Percentiles rank a stretch among this genome's conserved stretches.
Evolutionary conservation across 139 green algal genomes (phyloP).

Genomic region (Auxenochlorella protothecoides): DNA sequence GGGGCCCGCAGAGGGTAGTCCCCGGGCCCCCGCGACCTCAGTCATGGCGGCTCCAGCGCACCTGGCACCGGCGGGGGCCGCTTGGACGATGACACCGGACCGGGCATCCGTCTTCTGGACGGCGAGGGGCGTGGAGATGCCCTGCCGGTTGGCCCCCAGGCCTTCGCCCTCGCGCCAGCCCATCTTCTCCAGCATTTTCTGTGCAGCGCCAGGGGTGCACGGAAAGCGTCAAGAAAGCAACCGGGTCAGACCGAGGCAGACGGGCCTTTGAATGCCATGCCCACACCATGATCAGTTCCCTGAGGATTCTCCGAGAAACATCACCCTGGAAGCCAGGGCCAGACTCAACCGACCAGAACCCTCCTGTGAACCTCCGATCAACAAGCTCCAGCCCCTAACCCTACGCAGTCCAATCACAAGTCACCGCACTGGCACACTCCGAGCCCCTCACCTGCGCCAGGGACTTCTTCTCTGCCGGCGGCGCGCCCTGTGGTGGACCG

Average conservation of each 20-base stretch:
- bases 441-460: too few relatives aligned
- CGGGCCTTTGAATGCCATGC: too few relatives aligned
- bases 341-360: background rate
- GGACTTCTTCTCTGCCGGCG: too few relatives aligned
- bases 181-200: constrained; percentile 94
- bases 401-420: too few relatives aligned
- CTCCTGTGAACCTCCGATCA: background rate
- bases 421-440: too few relatives aligned
- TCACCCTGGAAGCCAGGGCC: constrained; percentile 26
- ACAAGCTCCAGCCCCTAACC: background rate
- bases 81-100: constrained; percentile 66
- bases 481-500: too few relatives aligned
- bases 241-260: too few relatives aligned
- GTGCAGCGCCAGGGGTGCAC: constrained; percentile 16
- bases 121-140: constrained; percentile 74
- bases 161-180: constrained; percentile 85
- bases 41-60: background rate
- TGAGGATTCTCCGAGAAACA: constrained; percentile 17
- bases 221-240: too few relatives aligned
- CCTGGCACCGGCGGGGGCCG: constrained; percentile 1
- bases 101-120: constrained; percentile 45
- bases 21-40: background rate
- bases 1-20: background rate
- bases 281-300: too few relatives aligned
- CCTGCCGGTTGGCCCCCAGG: constrained; percentile 60